Percentiles rank a stretch among this genome's conserved stretches.
These are phyloP conservation scores for Colletotrichum sp. DNA, from an alignment of 2,329 filamentous ascomycete species.

Conservation along the genomic window DNA sequence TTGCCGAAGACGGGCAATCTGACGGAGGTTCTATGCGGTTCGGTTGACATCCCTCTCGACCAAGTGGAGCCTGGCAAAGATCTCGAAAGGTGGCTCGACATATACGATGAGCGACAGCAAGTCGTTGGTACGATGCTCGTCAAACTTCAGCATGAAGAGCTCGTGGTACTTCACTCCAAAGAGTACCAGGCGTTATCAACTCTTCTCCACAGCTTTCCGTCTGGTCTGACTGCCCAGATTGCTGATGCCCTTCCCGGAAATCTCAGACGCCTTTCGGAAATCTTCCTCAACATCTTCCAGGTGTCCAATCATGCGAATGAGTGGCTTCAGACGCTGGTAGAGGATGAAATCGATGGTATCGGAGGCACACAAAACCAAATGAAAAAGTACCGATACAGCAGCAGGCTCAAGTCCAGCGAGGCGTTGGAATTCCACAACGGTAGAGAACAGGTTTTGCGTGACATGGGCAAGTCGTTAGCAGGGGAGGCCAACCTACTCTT, in stretches of 20 bases:
- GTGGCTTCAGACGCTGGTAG: conserved; percentile 91
- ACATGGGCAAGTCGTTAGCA: conserved; percentile 79
- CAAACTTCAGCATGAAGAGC: conserved; percentile 83
- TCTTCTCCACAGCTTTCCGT: conserved; percentile 83
- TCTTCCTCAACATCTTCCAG: conserved; percentile 93
- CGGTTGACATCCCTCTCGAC: conserved; percentile 83
- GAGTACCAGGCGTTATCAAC: conserved; percentile 87
- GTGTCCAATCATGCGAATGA: conserved; percentile 84
- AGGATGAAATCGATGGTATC: conserved; percentile 96
- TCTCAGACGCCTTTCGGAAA: conserved; percentile 81
- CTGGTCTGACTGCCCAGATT: conserved; percentile 84
- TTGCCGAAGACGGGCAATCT: conserved; percentile 47
- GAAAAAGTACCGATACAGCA: conserved; percentile 75
- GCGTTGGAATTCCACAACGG: conserved; percentile 68
- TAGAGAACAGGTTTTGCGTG: conserved; percentile 74
- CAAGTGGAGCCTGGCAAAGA: conserved; percentile 80
- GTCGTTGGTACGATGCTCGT: conserved; percentile 84
- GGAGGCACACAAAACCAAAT: conserved; percentile 76
- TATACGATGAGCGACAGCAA: conserved; percentile 78
- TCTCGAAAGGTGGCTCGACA: conserved; percentile 86
- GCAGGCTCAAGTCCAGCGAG: conserved; percentile 73
- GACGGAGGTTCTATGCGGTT: conserved; percentile 65
- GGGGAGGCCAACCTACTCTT: conserved; percentile 95
- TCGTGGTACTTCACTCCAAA: conserved; percentile 83
- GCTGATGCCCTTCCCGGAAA: conserved; percentile 79